Evolutionary conservation across 148 eudicot genomes (phyloP).

Genomic region (Pouteria glomerata): DNA sequence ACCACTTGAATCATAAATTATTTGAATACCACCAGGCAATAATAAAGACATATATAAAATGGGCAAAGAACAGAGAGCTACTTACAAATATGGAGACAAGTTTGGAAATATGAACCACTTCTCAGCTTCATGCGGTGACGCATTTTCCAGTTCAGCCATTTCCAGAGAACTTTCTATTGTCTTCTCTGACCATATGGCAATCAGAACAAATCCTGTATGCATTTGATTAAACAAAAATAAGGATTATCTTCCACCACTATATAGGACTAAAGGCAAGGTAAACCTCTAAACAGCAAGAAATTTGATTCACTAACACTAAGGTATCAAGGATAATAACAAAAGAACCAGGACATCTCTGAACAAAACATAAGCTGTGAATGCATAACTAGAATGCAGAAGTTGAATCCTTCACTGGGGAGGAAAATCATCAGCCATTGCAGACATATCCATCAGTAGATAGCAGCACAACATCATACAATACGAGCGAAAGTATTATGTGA

Average conservation of each 20-base stretch:
- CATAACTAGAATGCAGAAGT: neutral
- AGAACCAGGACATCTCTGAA: neutral
- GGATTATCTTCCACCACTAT: conserved; percentile 2
- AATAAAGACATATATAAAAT: too few species aligned
- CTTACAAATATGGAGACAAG: conserved; percentile 52
- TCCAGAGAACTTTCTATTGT: conserved; percentile 76
- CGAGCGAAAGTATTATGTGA: neutral
- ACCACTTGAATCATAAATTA: neutral
- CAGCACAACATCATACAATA: neutral
- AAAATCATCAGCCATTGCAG: neutral
- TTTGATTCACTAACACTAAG: too few species aligned
- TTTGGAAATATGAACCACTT: conserved; percentile 67
- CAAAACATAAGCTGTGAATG: neutral
- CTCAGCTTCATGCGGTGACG: conserved; percentile 82
- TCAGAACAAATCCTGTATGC: conserved; percentile 66
- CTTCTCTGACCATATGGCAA: conserved; percentile 62
- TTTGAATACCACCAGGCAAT: neutral
- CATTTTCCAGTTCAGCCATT: conserved; percentile 97
- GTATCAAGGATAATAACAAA: neutral
- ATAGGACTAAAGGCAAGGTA: neutral
- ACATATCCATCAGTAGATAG: neutral
- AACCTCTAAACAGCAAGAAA: neutral
- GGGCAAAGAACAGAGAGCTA: conserved; percentile 4
- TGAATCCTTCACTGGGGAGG: neutral
- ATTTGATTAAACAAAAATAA: conserved; percentile 16